These are phyloP conservation scores for Geranomyces michiganensis DNA, from an alignment of 192 early-diverging fungal genomes.

Conservation along the genomic window DNA sequence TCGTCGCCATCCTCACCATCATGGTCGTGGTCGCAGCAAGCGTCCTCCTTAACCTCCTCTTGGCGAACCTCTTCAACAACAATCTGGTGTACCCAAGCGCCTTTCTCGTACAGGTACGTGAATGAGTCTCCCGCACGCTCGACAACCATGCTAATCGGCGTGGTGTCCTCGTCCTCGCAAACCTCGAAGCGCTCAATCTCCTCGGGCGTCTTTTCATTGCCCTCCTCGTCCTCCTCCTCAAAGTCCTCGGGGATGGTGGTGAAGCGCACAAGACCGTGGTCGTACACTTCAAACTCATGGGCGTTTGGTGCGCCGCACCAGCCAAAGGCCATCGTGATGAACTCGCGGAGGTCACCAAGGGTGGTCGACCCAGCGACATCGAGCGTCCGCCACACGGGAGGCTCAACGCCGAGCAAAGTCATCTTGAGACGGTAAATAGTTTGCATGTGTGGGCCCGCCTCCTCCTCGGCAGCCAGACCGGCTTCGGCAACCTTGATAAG, in stretches of 20 bases:
- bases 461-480: conserved; percentile 14
- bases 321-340: conserved; percentile 32
- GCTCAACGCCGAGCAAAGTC: conserved; percentile 15
- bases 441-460: neutral
- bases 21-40: conserved; percentile 20
- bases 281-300: conserved; percentile 29
- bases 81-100: conserved; percentile 33
- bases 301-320: conserved; percentile 23
- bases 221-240: conserved; percentile 22
- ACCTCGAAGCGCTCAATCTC: conserved; percentile 22
- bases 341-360: conserved; percentile 24
- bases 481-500: conserved; percentile 18
- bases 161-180: conserved; percentile 29
- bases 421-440: conserved; percentile 25
- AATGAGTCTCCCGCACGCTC: conserved; percentile 21
- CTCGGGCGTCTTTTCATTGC: neutral
- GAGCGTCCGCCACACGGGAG: conserved; percentile 14
- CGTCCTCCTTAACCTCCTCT: conserved; percentile 8
- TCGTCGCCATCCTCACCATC: conserved; percentile 14
- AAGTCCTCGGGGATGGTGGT: conserved; percentile 34
- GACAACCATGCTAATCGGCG: conserved; percentile 12
- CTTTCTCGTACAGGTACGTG: conserved; percentile 32
- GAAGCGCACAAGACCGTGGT: conserved; percentile 33
- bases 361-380: conserved; percentile 20
- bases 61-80: conserved; percentile 17